Conservation (phyloP, 192 early-diverging fungal species). For the Glomus cerebriforme region DNA sequence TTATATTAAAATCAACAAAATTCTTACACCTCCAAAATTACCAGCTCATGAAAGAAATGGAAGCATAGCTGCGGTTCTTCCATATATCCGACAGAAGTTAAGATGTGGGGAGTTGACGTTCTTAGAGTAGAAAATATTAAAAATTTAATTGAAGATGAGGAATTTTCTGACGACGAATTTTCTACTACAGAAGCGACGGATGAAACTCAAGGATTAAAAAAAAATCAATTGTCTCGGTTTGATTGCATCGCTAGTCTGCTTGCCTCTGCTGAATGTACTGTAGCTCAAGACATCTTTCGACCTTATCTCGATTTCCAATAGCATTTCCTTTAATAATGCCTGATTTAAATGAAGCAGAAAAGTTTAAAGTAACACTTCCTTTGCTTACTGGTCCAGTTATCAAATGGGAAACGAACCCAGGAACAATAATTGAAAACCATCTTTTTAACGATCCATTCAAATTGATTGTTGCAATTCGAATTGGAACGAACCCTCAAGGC, state of each 20-base stretch:
- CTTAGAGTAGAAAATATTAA: slow-evolving; percentile 12
- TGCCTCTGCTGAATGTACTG: no score
- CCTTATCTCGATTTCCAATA: slow-evolving; percentile 20
- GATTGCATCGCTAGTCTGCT: slow-evolving; percentile 1
- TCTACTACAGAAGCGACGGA: no score
- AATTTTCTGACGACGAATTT: not conserved
- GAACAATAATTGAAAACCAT: slow-evolving; percentile 27
- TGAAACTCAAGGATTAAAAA: not conserved
- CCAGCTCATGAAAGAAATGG: no score
- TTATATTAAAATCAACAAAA: not conserved
- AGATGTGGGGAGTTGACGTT: slow-evolving; percentile 20
- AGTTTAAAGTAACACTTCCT: slow-evolving; percentile 21
- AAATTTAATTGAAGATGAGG: not conserved
- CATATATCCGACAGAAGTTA: slow-evolving; percentile 14
- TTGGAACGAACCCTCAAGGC: not conserved
- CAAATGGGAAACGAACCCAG: slow-evolving; percentile 9
- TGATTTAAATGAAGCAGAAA: not conserved
- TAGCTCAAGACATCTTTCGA: slow-evolving; percentile 23
- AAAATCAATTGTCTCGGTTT: not conserved
- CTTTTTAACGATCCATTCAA: slow-evolving; percentile 11
- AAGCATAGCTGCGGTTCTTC: slow-evolving; percentile 1
- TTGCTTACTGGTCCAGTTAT: slow-evolving; percentile 12
- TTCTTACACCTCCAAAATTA: not conserved
- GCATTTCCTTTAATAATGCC: slow-evolving; percentile 23
- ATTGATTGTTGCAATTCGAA: slow-evolving; percentile 19